Conservation (phyloP, 345 rosid species). For the Cochlearia excelsa region DNA sequence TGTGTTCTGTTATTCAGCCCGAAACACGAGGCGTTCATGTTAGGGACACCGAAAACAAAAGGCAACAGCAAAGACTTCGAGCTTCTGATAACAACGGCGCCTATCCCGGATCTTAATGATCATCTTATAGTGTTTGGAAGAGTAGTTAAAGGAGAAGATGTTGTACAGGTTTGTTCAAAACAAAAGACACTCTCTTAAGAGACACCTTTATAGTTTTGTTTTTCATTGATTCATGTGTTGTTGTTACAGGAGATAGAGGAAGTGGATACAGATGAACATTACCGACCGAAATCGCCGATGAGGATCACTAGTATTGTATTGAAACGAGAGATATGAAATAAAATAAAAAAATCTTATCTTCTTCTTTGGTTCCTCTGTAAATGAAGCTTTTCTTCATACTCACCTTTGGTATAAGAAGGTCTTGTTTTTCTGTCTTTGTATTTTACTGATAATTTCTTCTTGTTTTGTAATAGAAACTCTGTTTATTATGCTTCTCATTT, state of each 20-base stretch:
- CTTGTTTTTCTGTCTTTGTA: not conserved
- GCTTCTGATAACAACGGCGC: conserved; percentile 75
- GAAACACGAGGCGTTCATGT: conserved; percentile 79
- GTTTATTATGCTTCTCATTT: conserved; percentile 7
- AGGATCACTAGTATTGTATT: conserved; percentile 53
- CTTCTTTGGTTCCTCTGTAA: conserved; percentile 30
- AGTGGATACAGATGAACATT: conserved; percentile 91
- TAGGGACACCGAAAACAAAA: conserved; percentile 66
- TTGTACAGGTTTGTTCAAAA: conserved; percentile 61
- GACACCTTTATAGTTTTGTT: not conserved
- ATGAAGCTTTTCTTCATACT: conserved; percentile 30
- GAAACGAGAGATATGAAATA: conserved; percentile 49
- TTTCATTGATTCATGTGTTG: not conserved
- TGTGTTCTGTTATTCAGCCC: conserved; percentile 41
- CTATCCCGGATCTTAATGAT: conserved; percentile 75
- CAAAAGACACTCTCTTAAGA: not conserved
- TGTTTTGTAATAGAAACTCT: conserved; percentile 30
- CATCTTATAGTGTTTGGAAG: conserved; percentile 74
- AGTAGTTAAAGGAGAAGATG: conserved; percentile 76
- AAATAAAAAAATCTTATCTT: not conserved
- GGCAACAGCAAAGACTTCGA: conserved; percentile 57
- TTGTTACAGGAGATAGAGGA: conserved; percentile 82
- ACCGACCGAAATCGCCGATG: conserved; percentile 66
- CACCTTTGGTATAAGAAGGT: conserved; percentile 11
- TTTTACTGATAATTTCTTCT: conserved; percentile 13